Evolutionary conservation across 139 green algal genomes (phyloP).

Genomic region (Chlorella sp.): DNA sequence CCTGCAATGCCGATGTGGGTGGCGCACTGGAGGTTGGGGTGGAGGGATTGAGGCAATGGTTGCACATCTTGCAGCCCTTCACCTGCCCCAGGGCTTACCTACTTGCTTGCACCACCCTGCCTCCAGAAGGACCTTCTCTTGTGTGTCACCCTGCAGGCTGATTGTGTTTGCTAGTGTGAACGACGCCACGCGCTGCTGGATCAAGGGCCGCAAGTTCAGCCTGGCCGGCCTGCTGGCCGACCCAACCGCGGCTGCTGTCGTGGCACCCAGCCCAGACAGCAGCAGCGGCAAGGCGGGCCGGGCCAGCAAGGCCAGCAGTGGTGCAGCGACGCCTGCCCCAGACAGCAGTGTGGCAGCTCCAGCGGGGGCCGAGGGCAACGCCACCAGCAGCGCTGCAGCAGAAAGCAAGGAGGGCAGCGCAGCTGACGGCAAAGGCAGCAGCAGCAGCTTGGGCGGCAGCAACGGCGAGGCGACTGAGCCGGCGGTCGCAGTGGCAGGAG

Average conservation of each 20-base stretch:
- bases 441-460: background rate
- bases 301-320: background rate
- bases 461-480: background rate
- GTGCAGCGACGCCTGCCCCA: background rate
- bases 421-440: background rate
- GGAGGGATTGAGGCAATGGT: no score
- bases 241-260: background rate
- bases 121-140: no score
- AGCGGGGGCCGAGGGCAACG: no score
- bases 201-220: conserved; percentile 72
- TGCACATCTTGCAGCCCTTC: no score
- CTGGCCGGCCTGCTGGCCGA: conserved; percentile 63
- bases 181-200: conserved; percentile 66
- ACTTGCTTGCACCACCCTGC: no score
- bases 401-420: background rate
- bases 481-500: background rate
- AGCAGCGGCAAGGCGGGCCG: background rate
- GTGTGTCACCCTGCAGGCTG: background rate
- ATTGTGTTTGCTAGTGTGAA: conserved; percentile 53
- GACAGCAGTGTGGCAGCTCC: no score
- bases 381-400: no score
- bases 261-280: background rate
- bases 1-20: no score
- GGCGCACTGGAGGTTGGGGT: no score
- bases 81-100: no score